Base-by-base conservation (phyloP, 148 eudicot species). In the Suaeda aralocaspica region DNA sequence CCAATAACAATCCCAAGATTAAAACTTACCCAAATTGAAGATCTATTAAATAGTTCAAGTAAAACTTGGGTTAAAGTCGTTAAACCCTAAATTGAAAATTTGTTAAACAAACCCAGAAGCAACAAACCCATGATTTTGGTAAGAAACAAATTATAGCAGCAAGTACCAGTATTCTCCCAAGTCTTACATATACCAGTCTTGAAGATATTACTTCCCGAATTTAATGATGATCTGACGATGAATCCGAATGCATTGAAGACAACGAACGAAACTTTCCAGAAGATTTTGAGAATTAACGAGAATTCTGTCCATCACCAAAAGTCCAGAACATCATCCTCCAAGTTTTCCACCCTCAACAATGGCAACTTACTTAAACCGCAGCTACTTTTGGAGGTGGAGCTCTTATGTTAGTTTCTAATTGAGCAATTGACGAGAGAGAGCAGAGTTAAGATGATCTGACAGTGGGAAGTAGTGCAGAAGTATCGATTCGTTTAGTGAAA, bases 231-330 rank as follows among this genome's bases (percentile, higher is more conserved):
- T n/a, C n/a, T n/a, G n/a, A 72, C 41, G 41, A 36, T 3, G n/a
- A n/a, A 60, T 71, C 73, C 36, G 67, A 78, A 22, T 12, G 13
- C 25, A 26, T 25, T 25, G n/a, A n/a, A n/a, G n/a, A n/a, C n/a
- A 76, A 66, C 9, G 66, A 77, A 76, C 78, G 67, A 22, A 34
- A 11, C 63, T 73, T 78, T 4, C 56, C 77, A 34, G 74, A 61
- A 24, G 72, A 51, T 44, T 63, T 64, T 29, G 34, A 3, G 79
- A 57, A 15, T 30, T 74, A 8, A 84, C 81, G 13, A 77, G 71
- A 75, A 84, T 72, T 16, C 84, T 83, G 39, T 88, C 93, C 86
- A 88, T 84, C 19, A 88, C 85, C 50, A n/a, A n/a, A n/a, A n/a
- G n/a, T n/a, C n/a, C n/a, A 88, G 33, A 61, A 86, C 88, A 46